Conservation (phyloP, 2,329 filamentous ascomycete genomes). For the Plectosphaerella cucumerina region DNA sequence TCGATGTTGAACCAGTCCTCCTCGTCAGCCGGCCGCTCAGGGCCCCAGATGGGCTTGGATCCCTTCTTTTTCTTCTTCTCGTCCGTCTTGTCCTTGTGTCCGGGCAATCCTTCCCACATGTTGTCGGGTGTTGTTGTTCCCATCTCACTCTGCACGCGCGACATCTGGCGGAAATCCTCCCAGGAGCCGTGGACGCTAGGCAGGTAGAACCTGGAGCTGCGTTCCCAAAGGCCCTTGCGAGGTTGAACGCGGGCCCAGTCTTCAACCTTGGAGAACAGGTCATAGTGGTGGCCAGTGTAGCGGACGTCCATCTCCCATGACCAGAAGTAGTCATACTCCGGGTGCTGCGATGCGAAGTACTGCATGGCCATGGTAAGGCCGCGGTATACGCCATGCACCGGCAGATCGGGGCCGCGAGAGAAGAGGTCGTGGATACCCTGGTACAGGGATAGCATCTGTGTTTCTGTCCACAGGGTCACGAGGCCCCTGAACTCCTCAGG, state of each 20-base stretch:
- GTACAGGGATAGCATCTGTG: conserved; percentile 88
- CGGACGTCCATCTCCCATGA: conserved; percentile 94
- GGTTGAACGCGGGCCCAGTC: conserved; percentile 70
- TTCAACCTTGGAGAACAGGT: conserved; percentile 65
- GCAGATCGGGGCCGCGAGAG: conserved; percentile 59
- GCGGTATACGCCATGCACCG: conserved; percentile 88
- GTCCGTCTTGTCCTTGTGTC: conserved; percentile 27
- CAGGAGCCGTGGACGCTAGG: conserved; percentile 72
- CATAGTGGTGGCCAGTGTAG: conserved; percentile 84
- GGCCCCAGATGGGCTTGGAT: conserved; percentile 78
- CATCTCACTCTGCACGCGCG: conserved; percentile 70
- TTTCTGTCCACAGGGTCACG: conserved; percentile 88
- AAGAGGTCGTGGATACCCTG: conserved; percentile 80
- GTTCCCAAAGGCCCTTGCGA: conserved; percentile 77
- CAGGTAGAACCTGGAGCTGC: conserved; percentile 73
- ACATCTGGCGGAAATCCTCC: conserved; percentile 76
- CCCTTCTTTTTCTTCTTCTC: conserved; percentile 19
- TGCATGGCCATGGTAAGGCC: conserved; percentile 93
- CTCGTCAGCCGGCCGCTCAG: conserved; percentile 62
- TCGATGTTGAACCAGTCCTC: conserved; percentile 69
- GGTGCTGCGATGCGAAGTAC: conserved; percentile 83
- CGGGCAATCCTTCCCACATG: conserved; percentile 55
- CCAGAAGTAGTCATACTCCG: conserved; percentile 89
- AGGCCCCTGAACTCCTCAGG: conserved; percentile 85
- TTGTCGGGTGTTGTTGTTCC: conserved; percentile 63